These are phyloP conservation scores for Ceratocystis ficicola DNA, from an alignment of 2,329 filamentous ascomycete species.

Conservation along the genomic window DNA sequence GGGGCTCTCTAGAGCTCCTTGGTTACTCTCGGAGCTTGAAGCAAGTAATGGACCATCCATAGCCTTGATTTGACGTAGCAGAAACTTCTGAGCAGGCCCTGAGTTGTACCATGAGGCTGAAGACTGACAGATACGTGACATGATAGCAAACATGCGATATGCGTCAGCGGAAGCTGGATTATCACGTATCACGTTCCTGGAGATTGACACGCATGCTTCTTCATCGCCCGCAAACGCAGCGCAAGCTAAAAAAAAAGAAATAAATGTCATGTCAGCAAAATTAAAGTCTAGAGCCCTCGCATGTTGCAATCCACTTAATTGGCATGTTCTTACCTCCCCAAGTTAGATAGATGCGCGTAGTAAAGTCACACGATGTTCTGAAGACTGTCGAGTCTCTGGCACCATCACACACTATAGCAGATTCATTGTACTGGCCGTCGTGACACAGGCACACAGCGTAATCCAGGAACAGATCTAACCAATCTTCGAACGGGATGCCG, in stretches of 20 bases:
- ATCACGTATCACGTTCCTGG: conserved; percentile 74
- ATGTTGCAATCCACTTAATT: not conserved
- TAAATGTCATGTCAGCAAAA: conserved; percentile 5
- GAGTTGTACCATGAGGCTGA: conserved; percentile 65
- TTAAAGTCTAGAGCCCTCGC: not conserved
- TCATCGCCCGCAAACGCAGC: conserved; percentile 71
- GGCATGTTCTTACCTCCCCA: conserved; percentile 50
- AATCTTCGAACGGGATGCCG: conserved; percentile 67
- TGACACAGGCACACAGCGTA: conserved; percentile 68
- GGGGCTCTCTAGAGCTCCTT: conserved; percentile 34
- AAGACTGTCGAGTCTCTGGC: conserved; percentile 75
- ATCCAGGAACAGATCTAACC: conserved; percentile 83
- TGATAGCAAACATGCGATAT: conserved; percentile 67
- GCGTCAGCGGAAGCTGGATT: conserved; percentile 69
- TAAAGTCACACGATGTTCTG: conserved; percentile 53
- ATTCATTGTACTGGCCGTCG: conserved; percentile 52
- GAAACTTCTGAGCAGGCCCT: conserved; percentile 76
- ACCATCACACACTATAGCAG: conserved; percentile 68
- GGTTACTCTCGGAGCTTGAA: conserved; percentile 23
- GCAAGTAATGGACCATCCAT: conserved; percentile 53
- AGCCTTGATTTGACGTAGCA: conserved; percentile 80
- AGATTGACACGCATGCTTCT: conserved; percentile 57
- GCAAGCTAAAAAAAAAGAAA: conserved; percentile 47
- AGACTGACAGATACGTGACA: conserved; percentile 65
- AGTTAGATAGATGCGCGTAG: conserved; percentile 61